Evolutionary conservation across 441 rosid genomes (phyloP), one percentile per base, ranked within the genome.

Genomic region (Jatropha multifida): DNA sequence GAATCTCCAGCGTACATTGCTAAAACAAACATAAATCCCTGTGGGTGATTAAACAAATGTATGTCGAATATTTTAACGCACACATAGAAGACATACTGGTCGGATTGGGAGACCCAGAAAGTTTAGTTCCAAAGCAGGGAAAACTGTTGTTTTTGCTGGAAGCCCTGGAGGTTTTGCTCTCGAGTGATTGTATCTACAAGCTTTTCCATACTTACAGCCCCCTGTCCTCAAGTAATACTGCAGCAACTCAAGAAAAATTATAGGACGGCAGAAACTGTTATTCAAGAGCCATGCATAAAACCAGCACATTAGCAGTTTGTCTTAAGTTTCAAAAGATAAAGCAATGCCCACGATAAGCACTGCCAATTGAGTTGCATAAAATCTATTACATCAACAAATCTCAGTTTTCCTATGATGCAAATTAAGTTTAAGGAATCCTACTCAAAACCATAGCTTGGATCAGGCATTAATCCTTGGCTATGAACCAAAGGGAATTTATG

Each of bases 211-310:
- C 87, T 94, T 96, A 78, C 99, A 96, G 41, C 99, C 98, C 58
- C 97, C 98, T 62, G 94, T 88, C 80, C 87, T 90, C 77, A 89
- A 79, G 89, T 90, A 96, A 82, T 88, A 96, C 99, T 96, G 92
- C 81, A 83, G 74, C 52, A 65, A n/a, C 83, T 77, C 83, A 71
- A 66, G 65, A 73, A 81, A 76, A 14, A 20, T 72, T 44, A 74
- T 49, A 70, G 66, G 52, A 69, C 26, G 40, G 75, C 27, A 73
- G 61, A 67, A 72, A 44, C 12, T 62, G 62, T 54, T 41, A 76
- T 64, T 59, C 63, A 26, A 63, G n/a, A 66, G 37, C 65, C 68
- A 46, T 23, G 38, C 41, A 72, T 23, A 32, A 54, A 76, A 65
- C 58, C 32, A 26, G 5, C 58, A 37, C 66, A n/a, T 40, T 17